Base-by-base conservation (phyloP, 108 stramenopile species). In the Skeletonema costatum region DNA sequence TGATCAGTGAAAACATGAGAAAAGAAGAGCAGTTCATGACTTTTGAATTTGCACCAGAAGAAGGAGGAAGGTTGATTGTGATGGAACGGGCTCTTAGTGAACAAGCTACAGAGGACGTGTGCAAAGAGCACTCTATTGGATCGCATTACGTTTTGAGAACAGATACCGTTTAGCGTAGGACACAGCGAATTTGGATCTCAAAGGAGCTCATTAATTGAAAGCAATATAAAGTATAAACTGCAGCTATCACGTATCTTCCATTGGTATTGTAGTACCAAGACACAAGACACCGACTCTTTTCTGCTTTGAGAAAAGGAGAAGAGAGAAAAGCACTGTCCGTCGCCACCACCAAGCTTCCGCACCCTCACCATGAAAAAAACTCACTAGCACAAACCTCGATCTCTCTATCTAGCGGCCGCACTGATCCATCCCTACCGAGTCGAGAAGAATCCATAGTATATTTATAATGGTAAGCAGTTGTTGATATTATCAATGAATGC, bases 81-180 rank as follows among this genome's bases (percentile, higher is more conserved):
- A 29, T 87, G 16, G 84, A 87, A 60, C 77, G 77, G 41, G 74
- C 64, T 59, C 48, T 31, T 17, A 66, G 74, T 39, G 82, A 80
- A 32, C 69, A 71, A 46, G 84, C 69, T 10, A 83, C 81, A 6
- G 53, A 61, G 32, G 84, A 87, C 62, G 74, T 87, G 12, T 85
- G 87, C 51, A 53, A 78, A 2, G 87, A 87, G 48, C 87, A 87
- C 63, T 83, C 74, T 6, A 87, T 87, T 36, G 81, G 71, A 65
- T 68, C 73, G 29, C 73, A 77, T 16, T 83, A 50, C 31, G 74
- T 83, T n/a, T 75, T 72, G 64, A 56, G 53, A 56, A 56, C 53
- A 56, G 53, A 56, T 56, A 56, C 44, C 4, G 44, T 46, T 16
- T 46, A 46, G 44, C 16, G 44, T 46, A 46, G 44, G 44, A 46